Evolutionary conservation across 2,329 filamentous ascomycete genomes (phyloP), one percentile per base, ranked within the genome.

Genomic region (Magnaporthiopsis rhizophila): DNA sequence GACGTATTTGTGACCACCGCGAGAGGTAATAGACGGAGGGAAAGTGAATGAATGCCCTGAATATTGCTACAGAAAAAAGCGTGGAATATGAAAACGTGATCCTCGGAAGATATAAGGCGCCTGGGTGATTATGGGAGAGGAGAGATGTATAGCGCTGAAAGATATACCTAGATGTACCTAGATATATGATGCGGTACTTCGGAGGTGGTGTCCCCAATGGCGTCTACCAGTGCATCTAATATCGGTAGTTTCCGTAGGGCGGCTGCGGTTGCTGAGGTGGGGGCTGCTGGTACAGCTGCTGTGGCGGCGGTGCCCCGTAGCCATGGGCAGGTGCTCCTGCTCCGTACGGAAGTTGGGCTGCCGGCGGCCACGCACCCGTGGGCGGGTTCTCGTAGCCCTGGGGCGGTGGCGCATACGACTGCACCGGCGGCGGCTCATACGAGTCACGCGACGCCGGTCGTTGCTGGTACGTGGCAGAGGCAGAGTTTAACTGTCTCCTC

Each of bases 401-500:
- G 15, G 64, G 61, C n/a, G 64, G 62, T 45, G 69, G 69, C 3
- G 67, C 34, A 64, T 75, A 78, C 18, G 45, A 24, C 3, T 69
- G 67, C 3, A 74, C 71, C 4, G 74, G 73, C 38, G 77, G 73
- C 7, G 78, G 76, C 64, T 81, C 79, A 53, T 78, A 79, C 3
- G 75, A 75, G 36, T 76, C 76, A 34, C 75, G 77, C 7, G 78
- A 78, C 6, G 80, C 81, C 3, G 82, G 79, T 15, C 83, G 78
- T 64, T 81, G 45, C 21, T 53, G 78, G 71, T 85, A 85, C 1
- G 77, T 77, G 8, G 74, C 75, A 56, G 76, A 70, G 36, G 74
- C 72, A 59, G 78, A 74, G 26, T 75, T 71, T 36, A 80, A 68
- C 30, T 78, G 77, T 38, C 73, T 72, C 30, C 69, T 70, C 32